Percentiles rank a stretch among this genome's conserved stretches.
Evolutionary conservation across 108 stramenopile species (phyloP).

Genomic region (Pseudonitzschia pungens): DNA sequence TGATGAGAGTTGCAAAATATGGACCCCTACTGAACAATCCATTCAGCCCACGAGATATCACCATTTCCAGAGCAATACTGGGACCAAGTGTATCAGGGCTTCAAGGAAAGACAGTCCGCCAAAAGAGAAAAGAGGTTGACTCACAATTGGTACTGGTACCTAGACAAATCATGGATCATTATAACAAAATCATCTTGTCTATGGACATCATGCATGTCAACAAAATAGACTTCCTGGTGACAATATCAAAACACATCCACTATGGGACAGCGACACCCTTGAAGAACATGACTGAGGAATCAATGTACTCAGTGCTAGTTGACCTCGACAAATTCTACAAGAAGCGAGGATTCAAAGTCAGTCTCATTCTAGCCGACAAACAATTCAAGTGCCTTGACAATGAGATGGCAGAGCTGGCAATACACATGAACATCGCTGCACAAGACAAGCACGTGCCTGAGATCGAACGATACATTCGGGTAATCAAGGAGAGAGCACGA

Average conservation of each 20-base stretch:
- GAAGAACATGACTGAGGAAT: neutral
- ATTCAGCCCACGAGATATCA: neutral
- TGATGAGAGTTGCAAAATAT: too few species aligned
- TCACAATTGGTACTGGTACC: neutral
- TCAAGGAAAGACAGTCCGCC: neutral
- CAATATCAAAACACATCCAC: neutral
- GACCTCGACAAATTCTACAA: too few species aligned
- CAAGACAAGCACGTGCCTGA: neutral
- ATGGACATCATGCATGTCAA: neutral
- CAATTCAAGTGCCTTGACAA: too few species aligned
- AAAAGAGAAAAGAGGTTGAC: neutral
- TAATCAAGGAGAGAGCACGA: too few species aligned
- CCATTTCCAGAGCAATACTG: neutral
- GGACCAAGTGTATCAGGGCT: neutral
- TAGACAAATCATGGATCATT: neutral
- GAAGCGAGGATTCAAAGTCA: neutral
- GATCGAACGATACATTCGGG: neutral
- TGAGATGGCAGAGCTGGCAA: too few species aligned
- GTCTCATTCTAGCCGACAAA: neutral
- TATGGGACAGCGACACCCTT: neutral
- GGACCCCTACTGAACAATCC: neutral
- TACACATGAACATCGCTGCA: too few species aligned
- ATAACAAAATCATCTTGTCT: neutral
- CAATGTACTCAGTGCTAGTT: too few species aligned
- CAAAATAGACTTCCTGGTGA: neutral